phyloP scores from a whole-genome alignment of 495 filamentous ascomycete genomes.

The Entonaema liquescens region DNA sequence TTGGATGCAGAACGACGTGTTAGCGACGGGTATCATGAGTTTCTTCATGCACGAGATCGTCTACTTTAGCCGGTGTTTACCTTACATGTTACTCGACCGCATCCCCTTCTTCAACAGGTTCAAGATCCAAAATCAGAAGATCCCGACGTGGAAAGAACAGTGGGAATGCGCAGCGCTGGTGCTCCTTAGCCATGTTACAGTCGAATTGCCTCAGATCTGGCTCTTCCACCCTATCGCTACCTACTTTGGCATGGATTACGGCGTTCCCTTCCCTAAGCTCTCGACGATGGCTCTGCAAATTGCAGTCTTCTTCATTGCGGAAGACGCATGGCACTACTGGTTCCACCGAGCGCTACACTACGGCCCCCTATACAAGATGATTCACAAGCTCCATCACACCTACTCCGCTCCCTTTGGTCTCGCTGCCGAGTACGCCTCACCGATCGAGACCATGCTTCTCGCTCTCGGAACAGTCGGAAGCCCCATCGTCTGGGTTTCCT shows the following conservation, averaged over 20 bases:
- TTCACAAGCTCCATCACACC: constrained; percentile 99
- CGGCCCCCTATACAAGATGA: constrained; percentile 89
- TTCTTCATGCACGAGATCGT: constrained; percentile 93
- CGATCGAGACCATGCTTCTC: constrained; percentile 97
- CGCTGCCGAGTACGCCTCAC: constrained; percentile 96
- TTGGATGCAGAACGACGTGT: constrained; percentile 97
- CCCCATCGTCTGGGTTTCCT: constrained; percentile 84
- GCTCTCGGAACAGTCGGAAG: constrained; percentile 86
- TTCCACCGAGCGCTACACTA: constrained; percentile 94
- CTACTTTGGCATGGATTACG: constrained; percentile 86
- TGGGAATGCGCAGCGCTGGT: constrained; percentile 93
- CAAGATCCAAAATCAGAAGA: constrained; percentile 93
- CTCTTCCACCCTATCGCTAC: constrained; percentile 98
- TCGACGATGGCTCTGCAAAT: constrained; percentile 93
- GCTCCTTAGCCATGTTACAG: constrained; percentile 92
- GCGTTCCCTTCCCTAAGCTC: constrained; percentile 86
- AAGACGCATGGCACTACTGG: constrained; percentile 99
- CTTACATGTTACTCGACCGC: constrained; percentile 92
- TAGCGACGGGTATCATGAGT: constrained; percentile 96
- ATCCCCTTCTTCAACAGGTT: constrained; percentile 88
- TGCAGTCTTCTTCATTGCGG: constrained; percentile 90
- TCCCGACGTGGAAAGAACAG: constrained; percentile 88
- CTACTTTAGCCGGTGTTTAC: constrained; percentile 91
- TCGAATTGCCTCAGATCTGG: constrained; percentile 98
- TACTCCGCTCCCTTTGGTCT: constrained; percentile 98